A percentile compares a stretch with the other conserved stretches of the same genome.
phyloP scores from a whole-genome alignment of 2,329 filamentous ascomycete species.

The Diaporthe vexans region DNA sequence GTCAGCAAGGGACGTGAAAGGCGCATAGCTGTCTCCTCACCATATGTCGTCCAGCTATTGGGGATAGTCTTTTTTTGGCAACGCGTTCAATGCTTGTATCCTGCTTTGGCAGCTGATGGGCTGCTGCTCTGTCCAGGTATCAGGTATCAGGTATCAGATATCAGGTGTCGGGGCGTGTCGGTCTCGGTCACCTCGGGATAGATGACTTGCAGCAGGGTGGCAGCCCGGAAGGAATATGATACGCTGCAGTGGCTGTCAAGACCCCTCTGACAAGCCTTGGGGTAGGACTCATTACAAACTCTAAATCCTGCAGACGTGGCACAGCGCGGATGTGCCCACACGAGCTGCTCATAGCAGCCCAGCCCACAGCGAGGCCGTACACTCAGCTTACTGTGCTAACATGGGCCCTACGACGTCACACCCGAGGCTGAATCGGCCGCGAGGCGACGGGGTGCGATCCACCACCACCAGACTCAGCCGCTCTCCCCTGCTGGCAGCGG shows the following conservation, averaged over 20 bases:
- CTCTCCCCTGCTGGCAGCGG: background rate
- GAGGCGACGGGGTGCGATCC: conserved; percentile 3
- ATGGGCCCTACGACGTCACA: conserved; percentile 5
- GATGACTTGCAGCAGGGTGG: conserved; percentile 24
- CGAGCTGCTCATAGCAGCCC: conserved; percentile 3
- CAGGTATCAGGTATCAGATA: no score
- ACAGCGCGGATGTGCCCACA: background rate
- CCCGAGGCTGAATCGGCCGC: conserved; percentile 32
- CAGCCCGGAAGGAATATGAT: conserved; percentile 4
- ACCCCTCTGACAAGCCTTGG: conserved; percentile 13
- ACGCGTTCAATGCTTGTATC: background rate
- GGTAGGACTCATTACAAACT: conserved; percentile 16
- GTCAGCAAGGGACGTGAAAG: background rate
- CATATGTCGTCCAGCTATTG: conserved; percentile 10
- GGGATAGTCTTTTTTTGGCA: conserved; percentile 6
- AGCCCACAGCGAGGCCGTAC: background rate
- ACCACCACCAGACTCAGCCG: conserved; percentile 18
- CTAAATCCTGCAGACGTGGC: conserved; percentile 26
- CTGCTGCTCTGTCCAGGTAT: background rate
- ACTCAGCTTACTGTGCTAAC: conserved; percentile 18
- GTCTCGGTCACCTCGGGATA: conserved; percentile 5
- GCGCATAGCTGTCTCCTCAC: background rate
- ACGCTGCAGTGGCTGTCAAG: conserved; percentile 25
- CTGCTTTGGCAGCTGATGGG: conserved; percentile 16
- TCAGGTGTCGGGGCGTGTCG: background rate